A percentile compares a stretch with the other conserved stretches of the same genome.
phyloP scores from a whole-genome alignment of 2,329 filamentous ascomycete species.

The Penicillium digitatum region DNA sequence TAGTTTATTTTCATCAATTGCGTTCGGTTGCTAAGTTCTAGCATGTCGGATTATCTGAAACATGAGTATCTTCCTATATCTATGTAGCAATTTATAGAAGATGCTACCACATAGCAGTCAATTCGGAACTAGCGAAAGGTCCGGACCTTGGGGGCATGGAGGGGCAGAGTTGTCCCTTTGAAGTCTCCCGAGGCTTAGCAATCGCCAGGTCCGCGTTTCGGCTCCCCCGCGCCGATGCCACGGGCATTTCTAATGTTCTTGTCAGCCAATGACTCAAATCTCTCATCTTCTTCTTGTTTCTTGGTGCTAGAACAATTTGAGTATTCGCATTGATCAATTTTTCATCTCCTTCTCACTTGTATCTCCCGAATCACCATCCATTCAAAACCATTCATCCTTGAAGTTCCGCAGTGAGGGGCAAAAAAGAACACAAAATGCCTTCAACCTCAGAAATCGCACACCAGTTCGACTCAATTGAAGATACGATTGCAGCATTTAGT shows the following conservation, averaged over 20 bases:
- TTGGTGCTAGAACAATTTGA: background rate
- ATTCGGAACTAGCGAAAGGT: background rate
- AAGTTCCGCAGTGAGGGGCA: constrained; percentile 27
- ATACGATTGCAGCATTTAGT: constrained; percentile 43
- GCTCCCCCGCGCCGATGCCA: constrained; percentile 21
- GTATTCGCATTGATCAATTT: background rate
- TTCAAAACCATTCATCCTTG: constrained; percentile 1
- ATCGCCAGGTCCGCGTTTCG: constrained; percentile 12
- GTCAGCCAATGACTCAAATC: constrained; percentile 19
- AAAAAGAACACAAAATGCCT: constrained; percentile 29
- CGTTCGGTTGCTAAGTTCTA: background rate
- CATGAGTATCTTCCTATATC: too few relatives aligned
- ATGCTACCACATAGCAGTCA: background rate
- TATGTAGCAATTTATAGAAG: background rate
- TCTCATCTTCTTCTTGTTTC: background rate
- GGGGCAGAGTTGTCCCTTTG: background rate
- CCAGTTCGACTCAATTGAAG: constrained; percentile 43
- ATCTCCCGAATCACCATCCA: background rate
- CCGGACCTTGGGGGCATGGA: constrained; percentile 5
- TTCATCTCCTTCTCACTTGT: background rate
- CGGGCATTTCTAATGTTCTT: constrained; percentile 25
- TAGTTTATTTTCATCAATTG: background rate
- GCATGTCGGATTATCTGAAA: background rate
- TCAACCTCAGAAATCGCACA: constrained; percentile 32
- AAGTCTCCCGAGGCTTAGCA: constrained; percentile 9